Base-by-base conservation (phyloP, 192 early-diverging fungal genomes). In the Mortierella hygrophila region DNA sequence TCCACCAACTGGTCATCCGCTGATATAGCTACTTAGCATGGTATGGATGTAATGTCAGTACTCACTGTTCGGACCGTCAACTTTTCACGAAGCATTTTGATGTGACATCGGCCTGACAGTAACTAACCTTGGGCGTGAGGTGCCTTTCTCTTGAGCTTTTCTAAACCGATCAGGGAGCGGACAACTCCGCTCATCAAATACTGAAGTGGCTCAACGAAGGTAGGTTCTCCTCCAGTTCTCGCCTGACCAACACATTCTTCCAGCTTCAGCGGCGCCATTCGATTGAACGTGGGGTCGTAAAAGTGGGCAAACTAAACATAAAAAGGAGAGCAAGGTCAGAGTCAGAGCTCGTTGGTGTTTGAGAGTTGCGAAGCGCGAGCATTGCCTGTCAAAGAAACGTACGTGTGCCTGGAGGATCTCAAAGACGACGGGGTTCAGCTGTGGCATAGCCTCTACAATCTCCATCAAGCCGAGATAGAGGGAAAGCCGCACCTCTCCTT, bases 401-500 rank as follows among this genome's bases (percentile, higher is more conserved):
- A 91, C 90, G 29, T 94, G 93, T 7, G 86, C 55, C 49, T 88
- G 89, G 6, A 94, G 70, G 20, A 91, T 88, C 60, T 90, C 88
- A 76, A 92, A 89, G 20, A 94, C 88, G n/a, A 89, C 85, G n/a
- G 77, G 69, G 32, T 79, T 82, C 1, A 90, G 70, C 32, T 89
- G 81, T 40, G 81, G 75, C 9, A 76, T 72, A 23, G 79, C 37
- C 29, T 90, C 83, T 10, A 92, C 84, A 26, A 95, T 77, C 8
- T 75, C 79, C 11, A 89, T 88, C 20, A 96, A 81, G 0, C 92
- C 90, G 41, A 91, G 77, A 68, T 96, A 96, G 7, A 93, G 75
- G 20, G 82, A 54, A 0, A 89, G 77, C 23, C 94, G 90, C 23
- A 95, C 88, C 49, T 95, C 90, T 6, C 89, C 77, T 77, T 95